phyloP scores from a whole-genome alignment of 2,329 filamentous ascomycete species.

The Pseudopyricularia javanii region DNA sequence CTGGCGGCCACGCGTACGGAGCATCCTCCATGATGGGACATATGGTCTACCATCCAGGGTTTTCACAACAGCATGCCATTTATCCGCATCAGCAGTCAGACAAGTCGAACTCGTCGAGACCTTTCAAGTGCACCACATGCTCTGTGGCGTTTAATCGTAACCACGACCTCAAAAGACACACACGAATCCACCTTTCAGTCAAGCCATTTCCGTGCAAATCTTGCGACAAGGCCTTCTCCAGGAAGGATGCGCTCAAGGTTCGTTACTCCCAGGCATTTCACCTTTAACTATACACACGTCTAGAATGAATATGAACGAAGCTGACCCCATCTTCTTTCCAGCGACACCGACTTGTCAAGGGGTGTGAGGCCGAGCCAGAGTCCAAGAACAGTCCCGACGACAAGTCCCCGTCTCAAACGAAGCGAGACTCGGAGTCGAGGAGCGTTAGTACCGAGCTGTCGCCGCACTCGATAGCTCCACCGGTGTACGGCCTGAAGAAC shows the following conservation, averaged over 20 bases:
- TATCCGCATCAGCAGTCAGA: not conserved
- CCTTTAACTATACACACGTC: not conserved
- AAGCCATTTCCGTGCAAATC: constrained; percentile 89
- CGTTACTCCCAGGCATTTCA: constrained; percentile 14
- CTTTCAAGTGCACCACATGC: not conserved
- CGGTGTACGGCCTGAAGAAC: not conserved
- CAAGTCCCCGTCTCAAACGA: not conserved
- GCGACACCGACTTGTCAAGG: constrained; percentile 53
- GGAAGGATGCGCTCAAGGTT: constrained; percentile 96
- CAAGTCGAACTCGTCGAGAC: not conserved
- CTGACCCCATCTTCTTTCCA: constrained; percentile 14
- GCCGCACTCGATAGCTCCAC: not conserved
- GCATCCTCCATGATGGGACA: not conserved
- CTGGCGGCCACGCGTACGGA: not conserved
- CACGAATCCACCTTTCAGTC: constrained; percentile 84
- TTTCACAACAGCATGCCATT: not conserved
- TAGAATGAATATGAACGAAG: not conserved
- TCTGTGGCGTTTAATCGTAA: constrained; percentile 66
- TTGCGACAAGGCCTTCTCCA: constrained; percentile 93
- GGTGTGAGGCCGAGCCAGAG: constrained; percentile 27
- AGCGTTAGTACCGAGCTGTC: not conserved
- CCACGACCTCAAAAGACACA: constrained; percentile 91
- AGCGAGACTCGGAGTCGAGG: not conserved
- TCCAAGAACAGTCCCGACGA: not conserved
- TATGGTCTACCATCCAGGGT: not conserved